A percentile compares a stretch with the other conserved stretches of the same genome.
Conservation (phyloP, 768 basidiomycete species). For the Phaeotremella fagi region DNA sequence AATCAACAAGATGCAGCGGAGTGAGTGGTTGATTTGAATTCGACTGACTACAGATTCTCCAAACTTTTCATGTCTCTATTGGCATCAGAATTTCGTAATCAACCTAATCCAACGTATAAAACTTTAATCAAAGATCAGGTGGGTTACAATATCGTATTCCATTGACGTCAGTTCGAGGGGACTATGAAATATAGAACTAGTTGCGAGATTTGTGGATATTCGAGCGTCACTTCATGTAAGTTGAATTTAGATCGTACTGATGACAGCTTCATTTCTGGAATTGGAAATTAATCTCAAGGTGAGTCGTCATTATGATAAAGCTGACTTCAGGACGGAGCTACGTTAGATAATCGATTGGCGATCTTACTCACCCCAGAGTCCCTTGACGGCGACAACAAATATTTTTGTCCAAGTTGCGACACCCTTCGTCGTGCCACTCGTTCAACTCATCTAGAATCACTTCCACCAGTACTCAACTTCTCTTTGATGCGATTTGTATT, state of each 20-base stretch:
- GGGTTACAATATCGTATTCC: conserved; percentile 10
- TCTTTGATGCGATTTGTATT: conserved; percentile 91
- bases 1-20: conserved; percentile 98
- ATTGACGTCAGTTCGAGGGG: conserved; percentile 72
- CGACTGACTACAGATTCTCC: conserved; percentile 63
- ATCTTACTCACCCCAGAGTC: conserved; percentile 64
- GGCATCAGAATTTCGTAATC: conserved; percentile 80
- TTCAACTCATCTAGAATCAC: conserved; percentile 61
- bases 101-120: conserved; percentile 59
- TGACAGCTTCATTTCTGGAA: conserved; percentile 61
- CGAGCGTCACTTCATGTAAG: conserved; percentile 57
- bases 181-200: conserved; percentile 72
- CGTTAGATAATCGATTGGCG: conserved; percentile 67
- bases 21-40: conserved; percentile 51
- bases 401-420: conserved; percentile 71
- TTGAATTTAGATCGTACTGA: not conserved
- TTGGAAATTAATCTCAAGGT: conserved; percentile 82
- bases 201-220: conserved; percentile 64
- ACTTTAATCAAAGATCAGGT: conserved; percentile 73
- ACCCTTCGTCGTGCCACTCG: conserved; percentile 72
- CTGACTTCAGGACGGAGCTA: conserved; percentile 7
- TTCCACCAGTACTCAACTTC: conserved; percentile 85
- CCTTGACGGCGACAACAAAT: conserved; percentile 78
- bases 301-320: conserved; percentile 11
- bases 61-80: conserved; percentile 90